Evolutionary conservation across 148 eudicot genomes (phyloP), one percentile per base, ranked within the genome.

Genomic region (Rhododendron kiyosumense): DNA sequence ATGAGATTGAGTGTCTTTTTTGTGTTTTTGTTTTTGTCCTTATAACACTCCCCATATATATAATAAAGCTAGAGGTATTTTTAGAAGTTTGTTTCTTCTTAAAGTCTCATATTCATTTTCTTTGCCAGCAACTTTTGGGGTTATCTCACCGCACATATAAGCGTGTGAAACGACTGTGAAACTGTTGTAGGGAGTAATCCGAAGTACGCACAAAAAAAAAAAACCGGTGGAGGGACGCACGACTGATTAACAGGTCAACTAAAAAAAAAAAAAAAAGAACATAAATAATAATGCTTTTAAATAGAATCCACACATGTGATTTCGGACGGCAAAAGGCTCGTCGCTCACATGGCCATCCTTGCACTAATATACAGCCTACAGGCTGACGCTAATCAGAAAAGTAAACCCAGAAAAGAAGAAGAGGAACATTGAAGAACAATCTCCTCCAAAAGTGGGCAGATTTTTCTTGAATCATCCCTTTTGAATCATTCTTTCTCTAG

Each of bases 401-500:
- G 46, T 57, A 34, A 32, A 54, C 41, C 48, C 46, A 81, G 0
- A 11, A 80, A 41, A 20, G 28, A 59, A 81, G 83, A 51, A 81
- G 65, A 28, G 51, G 82, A 52, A 32, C 67, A 54, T 7, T 52
- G 69, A 17, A 54, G 46, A 54, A 81, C n/a, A 52, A 81, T 41
- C 49, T 10, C 83, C 38, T 10, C 14, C 67, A 9, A 59, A 81
- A 57, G 71, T 54, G 71, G 71, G 12, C 14, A 7, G 24, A 1
- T 43, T 28, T 81, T 81, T 81, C 83, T 81, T 4, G 69, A 81
- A 81, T 54, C 69, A 54, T 81, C 67, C 46, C 32, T 51, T 24
- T 32, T 54, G n/a, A 52, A 28, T 80, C 54, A 51, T 28, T 26
- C 43, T 30, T 18, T 81, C 45, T 81, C 43, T 18, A 18, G 38